These are phyloP conservation scores for Malbranchea zuffiana DNA, from an alignment of 2,329 filamentous ascomycete genomes.

Conservation along the genomic window DNA sequence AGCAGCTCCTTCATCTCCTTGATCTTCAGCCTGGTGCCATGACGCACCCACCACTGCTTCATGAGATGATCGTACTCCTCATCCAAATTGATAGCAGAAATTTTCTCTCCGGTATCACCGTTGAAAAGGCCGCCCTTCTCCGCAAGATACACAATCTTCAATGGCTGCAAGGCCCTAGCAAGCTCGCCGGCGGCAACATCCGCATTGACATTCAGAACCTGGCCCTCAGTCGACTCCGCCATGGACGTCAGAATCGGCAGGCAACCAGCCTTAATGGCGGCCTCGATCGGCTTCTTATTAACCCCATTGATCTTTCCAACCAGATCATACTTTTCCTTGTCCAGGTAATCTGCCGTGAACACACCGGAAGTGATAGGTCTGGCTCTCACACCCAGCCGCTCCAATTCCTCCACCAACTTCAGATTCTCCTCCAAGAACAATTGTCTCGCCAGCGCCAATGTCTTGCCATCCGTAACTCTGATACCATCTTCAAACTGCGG, in stretches of 20 bases:
- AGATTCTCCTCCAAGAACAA: conserved; percentile 93
- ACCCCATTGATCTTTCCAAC: conserved; percentile 93
- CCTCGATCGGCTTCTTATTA: conserved; percentile 80
- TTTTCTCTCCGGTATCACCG: conserved; percentile 85
- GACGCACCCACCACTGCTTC: conserved; percentile 88
- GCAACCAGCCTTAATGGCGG: conserved; percentile 80
- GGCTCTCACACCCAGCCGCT: conserved; percentile 78
- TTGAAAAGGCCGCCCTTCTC: conserved; percentile 96
- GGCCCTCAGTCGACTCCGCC: conserved; percentile 84
- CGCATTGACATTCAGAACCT: conserved; percentile 93
- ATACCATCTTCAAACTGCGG: conserved; percentile 96
- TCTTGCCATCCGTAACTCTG: conserved; percentile 89
- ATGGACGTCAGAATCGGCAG: conserved; percentile 91
- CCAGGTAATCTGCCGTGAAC: conserved; percentile 85
- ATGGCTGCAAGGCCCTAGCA: conserved; percentile 73
- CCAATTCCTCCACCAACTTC: conserved; percentile 79
- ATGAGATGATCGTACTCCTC: conserved; percentile 91
- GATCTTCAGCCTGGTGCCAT: conserved; percentile 92
- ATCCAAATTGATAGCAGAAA: conserved; percentile 93
- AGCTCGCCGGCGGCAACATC: conserved; percentile 93
- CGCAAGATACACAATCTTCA: conserved; percentile 97
- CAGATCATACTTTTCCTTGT: conserved; percentile 91
- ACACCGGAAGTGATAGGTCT: conserved; percentile 82
- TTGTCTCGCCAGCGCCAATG: conserved; percentile 76
- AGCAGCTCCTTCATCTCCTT: conserved; percentile 93